Evolutionary conservation across 2,329 filamentous ascomycete genomes (phyloP).

Genomic region (Chaetomiaceae sp.): DNA sequence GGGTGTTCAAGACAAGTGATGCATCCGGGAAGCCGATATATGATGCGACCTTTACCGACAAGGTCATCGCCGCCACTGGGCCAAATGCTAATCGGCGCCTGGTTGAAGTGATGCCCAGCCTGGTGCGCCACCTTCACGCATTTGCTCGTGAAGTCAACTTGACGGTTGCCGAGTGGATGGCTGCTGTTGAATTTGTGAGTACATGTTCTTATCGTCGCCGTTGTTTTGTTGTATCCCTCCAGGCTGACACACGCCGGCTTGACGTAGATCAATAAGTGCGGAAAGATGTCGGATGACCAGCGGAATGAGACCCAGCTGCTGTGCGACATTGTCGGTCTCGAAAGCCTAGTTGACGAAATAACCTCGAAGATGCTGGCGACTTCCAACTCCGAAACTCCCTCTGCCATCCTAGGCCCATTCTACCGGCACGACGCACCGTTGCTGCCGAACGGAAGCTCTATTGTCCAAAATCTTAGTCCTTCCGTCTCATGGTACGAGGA

Average conservation of each 20-base stretch:
- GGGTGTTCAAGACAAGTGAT: conserved; percentile 7
- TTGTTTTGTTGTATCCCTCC: neutral
- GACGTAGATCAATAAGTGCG: conserved; percentile 56
- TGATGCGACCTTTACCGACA: conserved; percentile 51
- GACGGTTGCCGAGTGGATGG: conserved; percentile 63
- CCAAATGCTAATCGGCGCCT: conserved; percentile 57
- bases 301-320: conserved; percentile 66
- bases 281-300: conserved; percentile 56
- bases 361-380: conserved; percentile 51
- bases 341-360: conserved; percentile 60
- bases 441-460: conserved; percentile 53
- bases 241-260: conserved; percentile 1
- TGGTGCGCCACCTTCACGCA: conserved; percentile 63
- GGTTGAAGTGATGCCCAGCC: conserved; percentile 52
- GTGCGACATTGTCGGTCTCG: conserved; percentile 65
- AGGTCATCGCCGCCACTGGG: conserved; percentile 61
- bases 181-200: conserved; percentile 54
- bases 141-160: conserved; percentile 64
- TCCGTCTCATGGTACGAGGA: conserved; percentile 28
- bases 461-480: conserved; percentile 37
- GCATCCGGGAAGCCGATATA: conserved; percentile 18
- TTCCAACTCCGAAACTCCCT: conserved; percentile 44
- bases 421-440: conserved; percentile 61
- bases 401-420: conserved; percentile 66
- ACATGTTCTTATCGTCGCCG: neutral